A percentile compares a stretch with the other conserved stretches of the same genome.
phyloP scores from a whole-genome alignment of 23 red algal genomes.

The Gracilariopsis chorda region DNA sequence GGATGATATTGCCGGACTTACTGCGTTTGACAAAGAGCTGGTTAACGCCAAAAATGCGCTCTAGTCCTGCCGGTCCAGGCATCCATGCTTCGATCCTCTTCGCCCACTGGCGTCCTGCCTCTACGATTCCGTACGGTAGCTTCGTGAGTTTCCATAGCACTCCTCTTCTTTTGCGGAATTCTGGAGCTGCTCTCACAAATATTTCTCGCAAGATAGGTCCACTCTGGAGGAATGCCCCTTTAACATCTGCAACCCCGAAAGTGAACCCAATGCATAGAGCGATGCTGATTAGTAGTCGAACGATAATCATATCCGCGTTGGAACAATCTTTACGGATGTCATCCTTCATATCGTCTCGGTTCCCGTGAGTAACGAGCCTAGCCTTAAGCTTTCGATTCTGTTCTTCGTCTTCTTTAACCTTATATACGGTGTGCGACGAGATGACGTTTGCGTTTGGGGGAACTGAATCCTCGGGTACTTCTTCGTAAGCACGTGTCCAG shows the following conservation, averaged over 20 bases:
- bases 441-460: conserved; percentile 22
- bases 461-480: background rate
- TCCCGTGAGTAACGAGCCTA: background rate
- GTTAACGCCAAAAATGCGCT: background rate
- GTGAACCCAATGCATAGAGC: background rate
- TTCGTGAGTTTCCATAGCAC: background rate
- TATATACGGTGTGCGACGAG: conserved; percentile 26
- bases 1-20: background rate
- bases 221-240: too few relatives aligned
- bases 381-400: background rate
- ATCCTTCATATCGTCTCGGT: background rate
- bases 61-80: background rate
- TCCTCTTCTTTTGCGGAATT: background rate
- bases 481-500: conserved; percentile 19
- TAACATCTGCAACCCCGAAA: background rate
- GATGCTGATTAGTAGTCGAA: conserved; percentile 21
- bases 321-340: background rate
- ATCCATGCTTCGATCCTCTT: conserved; percentile 2
- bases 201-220: background rate
- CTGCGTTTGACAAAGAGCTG: background rate
- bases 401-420: conserved; percentile 12
- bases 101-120: background rate
- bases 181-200: background rate
- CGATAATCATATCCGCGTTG: conserved; percentile 7
- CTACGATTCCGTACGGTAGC: background rate